Evolutionary conservation across 305 asterid genomes (phyloP).

Genomic region (Fraxinus paxiana): DNA sequence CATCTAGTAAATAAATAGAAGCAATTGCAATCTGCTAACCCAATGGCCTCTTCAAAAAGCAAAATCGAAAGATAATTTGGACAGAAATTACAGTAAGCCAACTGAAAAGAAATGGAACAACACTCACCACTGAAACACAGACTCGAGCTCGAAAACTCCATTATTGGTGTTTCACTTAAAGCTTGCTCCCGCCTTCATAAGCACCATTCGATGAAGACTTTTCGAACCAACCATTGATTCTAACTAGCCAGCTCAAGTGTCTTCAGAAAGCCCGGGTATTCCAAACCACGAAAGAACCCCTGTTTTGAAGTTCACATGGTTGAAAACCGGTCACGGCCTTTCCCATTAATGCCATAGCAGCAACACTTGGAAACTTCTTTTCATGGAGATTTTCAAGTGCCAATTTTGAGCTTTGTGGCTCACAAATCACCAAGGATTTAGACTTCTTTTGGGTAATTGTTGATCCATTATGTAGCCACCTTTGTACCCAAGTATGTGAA

Average conservation of each 20-base stretch:
- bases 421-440: constrained; percentile 35
- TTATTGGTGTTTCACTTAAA: neutral
- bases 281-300: constrained; percentile 64
- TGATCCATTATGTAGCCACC: constrained; percentile 43
- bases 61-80: neutral
- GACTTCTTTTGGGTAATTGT: constrained; percentile 24
- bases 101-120: neutral
- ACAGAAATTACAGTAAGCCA: neutral
- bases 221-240: neutral
- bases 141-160: neutral
- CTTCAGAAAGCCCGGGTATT: constrained; percentile 37
- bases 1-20: neutral
- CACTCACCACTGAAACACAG: neutral
- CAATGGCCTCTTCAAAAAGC: constrained; percentile 6
- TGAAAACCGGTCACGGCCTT: constrained; percentile 58
- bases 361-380: constrained; percentile 70
- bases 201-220: neutral
- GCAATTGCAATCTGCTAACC: neutral
- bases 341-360: constrained; percentile 87
- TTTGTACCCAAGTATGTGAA: constrained; percentile 66
- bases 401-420: constrained; percentile 44
- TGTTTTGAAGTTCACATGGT: constrained; percentile 45
- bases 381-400: constrained; percentile 36
- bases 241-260: neutral
- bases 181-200: neutral